Conservation (phyloP, 495 filamentous ascomycete species). For the Lasiosphaeris hirsuta region DNA sequence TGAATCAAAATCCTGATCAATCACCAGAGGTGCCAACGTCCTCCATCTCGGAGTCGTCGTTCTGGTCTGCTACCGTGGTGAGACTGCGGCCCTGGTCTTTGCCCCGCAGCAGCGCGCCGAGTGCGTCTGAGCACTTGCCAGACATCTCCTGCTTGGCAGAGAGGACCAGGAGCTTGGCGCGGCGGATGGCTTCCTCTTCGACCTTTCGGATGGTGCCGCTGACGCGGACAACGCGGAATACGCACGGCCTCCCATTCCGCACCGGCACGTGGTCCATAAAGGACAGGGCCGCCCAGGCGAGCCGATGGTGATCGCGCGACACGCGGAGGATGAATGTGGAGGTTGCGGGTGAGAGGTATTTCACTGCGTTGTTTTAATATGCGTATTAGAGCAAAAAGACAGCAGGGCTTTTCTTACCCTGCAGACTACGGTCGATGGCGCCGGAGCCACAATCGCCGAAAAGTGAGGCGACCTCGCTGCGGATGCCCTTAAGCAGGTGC, state of each 20-base stretch:
- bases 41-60: constrained; percentile 50
- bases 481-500: constrained; percentile 63
- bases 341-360: constrained; percentile 89
- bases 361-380: constrained; percentile 55
- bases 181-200: constrained; percentile 80
- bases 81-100: constrained; percentile 34
- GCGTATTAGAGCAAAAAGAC: background rate
- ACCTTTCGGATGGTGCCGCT: constrained; percentile 90
- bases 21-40: constrained; percentile 42
- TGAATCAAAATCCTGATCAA: constrained; percentile 18
- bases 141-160: constrained; percentile 50
- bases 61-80: constrained; percentile 39
- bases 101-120: constrained; percentile 39
- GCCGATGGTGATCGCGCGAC: constrained; percentile 70
- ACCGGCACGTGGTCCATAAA: constrained; percentile 71
- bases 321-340: constrained; percentile 87
- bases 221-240: constrained; percentile 85
- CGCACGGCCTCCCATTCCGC: constrained; percentile 56
- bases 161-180: constrained; percentile 68
- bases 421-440: constrained; percentile 57
- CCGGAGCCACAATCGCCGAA: constrained; percentile 94
- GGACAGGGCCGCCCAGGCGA: constrained; percentile 86
- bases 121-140: constrained; percentile 32
- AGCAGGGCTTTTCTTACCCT: constrained; percentile 46
- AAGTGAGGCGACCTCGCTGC: constrained; percentile 61